Base-by-base conservation (phyloP, 2,329 filamentous ascomycete species). In the Emmonsiellopsis sp. region DNA sequence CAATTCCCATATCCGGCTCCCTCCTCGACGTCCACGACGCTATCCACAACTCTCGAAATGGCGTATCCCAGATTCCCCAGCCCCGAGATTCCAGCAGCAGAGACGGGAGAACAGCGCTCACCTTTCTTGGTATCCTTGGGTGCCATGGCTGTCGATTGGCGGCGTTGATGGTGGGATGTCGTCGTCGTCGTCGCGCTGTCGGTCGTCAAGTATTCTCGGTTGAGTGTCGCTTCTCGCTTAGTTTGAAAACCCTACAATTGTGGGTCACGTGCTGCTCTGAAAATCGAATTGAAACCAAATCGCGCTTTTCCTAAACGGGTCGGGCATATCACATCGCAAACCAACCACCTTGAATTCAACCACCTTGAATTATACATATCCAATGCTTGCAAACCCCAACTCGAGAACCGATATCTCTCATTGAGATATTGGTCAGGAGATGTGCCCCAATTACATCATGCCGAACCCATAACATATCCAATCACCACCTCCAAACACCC, bases 51-150 rank as follows among this genome's bases (percentile, higher is more conserved):
- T 26, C 20, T 26, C 20, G 20, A 54, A 51, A 54, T 55, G 51
- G 42, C 9, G 30, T 32, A 10, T 11, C 7, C n/a, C 10, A 5
- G 31, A 31, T 38, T 48, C 46, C 34, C 16, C 32, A 15, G 15
- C 32, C 5, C 46, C 34, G n/a, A 37, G 13, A 37, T 11, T 26
- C 34, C 34, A 37, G 13, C 1, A 48, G 26, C 34, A 48, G 38
- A 37, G 5, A 16, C 15, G 9, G 44, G 7, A 34, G 44, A 35
- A 16, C 2, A 15, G 5, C 2, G 60, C 67, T 60, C 67, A 76
- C 73, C 71, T 72, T 73, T 72, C 70, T 75, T 75, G 65, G 65
- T 73, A 57, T 72, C 70, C 63, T 71, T 72, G 63, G 73, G 73
- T 64, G 71, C 72, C 72, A 74, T 74, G 65, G 70, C 70, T 73